A percentile compares a stretch with the other conserved stretches of the same genome.
phyloP scores from a whole-genome alignment of 192 early-diverging fungal genomes.

The Entrophospora sp. region DNA sequence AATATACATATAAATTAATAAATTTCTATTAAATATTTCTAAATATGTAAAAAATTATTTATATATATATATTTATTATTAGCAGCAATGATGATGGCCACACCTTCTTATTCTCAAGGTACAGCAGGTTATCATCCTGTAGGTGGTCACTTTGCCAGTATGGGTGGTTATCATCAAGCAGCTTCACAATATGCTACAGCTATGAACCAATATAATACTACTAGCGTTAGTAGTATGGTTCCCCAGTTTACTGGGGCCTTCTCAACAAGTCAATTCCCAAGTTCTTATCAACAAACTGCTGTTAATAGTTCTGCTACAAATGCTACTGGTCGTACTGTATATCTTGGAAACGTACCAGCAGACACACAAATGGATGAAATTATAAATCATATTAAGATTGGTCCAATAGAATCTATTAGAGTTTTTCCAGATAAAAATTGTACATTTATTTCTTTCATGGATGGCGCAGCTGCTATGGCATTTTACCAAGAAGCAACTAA shows the following conservation, averaged over 20 bases:
- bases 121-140: constrained; percentile 16
- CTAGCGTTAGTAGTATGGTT: constrained; percentile 20
- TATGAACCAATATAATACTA: constrained; percentile 23
- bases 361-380: constrained; percentile 52
- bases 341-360: constrained; percentile 68
- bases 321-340: constrained; percentile 63
- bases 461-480: constrained; percentile 48
- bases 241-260: constrained; percentile 20
- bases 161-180: constrained; percentile 27
- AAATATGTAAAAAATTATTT: too few relatives aligned
- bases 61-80: too few relatives aligned
- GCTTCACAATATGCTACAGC: constrained; percentile 10
- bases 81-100: constrained; percentile 35
- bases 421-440: constrained; percentile 71
- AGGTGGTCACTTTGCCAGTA: constrained; percentile 17
- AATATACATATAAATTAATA: too few relatives aligned
- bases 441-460: constrained; percentile 74
- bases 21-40: too few relatives aligned
- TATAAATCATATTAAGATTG: constrained; percentile 60
- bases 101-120: constrained; percentile 19
- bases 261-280: constrained; percentile 8
- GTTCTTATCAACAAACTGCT: constrained; percentile 27
- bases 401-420: constrained; percentile 60
- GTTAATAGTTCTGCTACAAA: constrained; percentile 22
- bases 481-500: constrained; percentile 50